A percentile compares a stretch with the other conserved stretches of the same genome.
Evolutionary conservation across 257 asterid genomes (phyloP).

Genomic region (Solanum chaucha): DNA sequence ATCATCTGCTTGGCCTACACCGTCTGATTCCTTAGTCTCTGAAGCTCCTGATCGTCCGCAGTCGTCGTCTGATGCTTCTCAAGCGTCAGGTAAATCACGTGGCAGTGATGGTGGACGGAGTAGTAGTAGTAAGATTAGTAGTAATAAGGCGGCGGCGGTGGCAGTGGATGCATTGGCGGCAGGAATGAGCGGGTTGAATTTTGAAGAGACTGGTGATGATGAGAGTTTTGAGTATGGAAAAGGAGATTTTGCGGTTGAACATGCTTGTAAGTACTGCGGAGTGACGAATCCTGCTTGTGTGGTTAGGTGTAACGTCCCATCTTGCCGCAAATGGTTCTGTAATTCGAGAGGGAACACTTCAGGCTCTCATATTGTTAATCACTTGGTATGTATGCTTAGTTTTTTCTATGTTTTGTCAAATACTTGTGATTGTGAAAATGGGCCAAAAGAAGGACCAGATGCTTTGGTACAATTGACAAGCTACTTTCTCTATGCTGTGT

Average conservation of each 20-base stretch:
- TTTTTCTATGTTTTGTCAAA: neutral
- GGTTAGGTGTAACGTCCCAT: slow-evolving; percentile 88
- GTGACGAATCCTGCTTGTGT: slow-evolving; percentile 95
- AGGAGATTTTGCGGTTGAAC: slow-evolving; percentile 78
- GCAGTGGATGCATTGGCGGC: slow-evolving; percentile 84
- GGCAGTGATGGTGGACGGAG: slow-evolving; percentile 7
- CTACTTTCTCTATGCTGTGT: neutral
- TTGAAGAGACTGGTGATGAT: slow-evolving; percentile 93
- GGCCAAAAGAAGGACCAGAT: neutral
- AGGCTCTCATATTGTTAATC: slow-evolving; percentile 96
- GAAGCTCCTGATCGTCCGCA: slow-evolving; percentile 33
- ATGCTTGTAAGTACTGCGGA: slow-evolving; percentile 92
- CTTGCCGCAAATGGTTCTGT: slow-evolving; percentile 97
- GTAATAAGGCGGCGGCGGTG: slow-evolving; percentile 40
- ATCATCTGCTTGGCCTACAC: slow-evolving; percentile 69
- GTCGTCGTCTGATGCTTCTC: slow-evolving; percentile 56
- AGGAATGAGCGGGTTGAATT: slow-evolving; percentile 90
- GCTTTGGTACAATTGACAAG: neutral
- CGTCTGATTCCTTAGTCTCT: slow-evolving; percentile 45
- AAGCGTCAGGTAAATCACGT: slow-evolving; percentile 33
- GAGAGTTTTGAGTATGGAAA: slow-evolving; percentile 79
- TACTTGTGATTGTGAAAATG: neutral
- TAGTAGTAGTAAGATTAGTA: slow-evolving; percentile 6
- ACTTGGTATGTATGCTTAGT: slow-evolving; percentile 52
- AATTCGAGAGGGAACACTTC: slow-evolving; percentile 98